Conservation (phyloP, 805 yeast species). For the Candida alai region DNA sequence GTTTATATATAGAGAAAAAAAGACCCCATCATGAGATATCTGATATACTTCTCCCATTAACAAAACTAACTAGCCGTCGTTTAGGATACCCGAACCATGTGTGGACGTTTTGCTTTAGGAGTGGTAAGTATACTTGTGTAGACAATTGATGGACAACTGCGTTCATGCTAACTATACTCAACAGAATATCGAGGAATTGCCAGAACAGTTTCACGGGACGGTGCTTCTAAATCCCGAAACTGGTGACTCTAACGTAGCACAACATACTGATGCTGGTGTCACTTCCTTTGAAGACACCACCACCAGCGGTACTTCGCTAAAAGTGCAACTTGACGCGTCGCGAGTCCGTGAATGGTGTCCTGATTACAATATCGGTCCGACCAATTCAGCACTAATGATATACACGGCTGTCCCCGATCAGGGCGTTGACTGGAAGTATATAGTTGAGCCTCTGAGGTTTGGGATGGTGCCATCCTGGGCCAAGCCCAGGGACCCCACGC, state of each 20-base stretch:
- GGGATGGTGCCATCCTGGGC: constrained; percentile 74
- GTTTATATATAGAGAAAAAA: too few relatives aligned
- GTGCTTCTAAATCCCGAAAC: constrained; percentile 13
- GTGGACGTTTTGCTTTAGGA: constrained; percentile 58
- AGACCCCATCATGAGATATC: too few relatives aligned
- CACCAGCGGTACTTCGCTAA: not conserved
- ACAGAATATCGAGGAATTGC: constrained; percentile 24
- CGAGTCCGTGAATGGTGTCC: constrained; percentile 14
- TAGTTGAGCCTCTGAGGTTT: constrained; percentile 64
- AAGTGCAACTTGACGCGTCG: constrained; percentile 4
- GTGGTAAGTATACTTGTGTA: constrained; percentile 27
- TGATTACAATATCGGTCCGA: constrained; percentile 63
- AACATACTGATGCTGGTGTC: constrained; percentile 12
- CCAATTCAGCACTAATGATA: constrained; percentile 44
- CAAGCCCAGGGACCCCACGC: constrained; percentile 36
- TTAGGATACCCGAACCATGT: too few relatives aligned
- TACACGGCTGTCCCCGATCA: constrained; percentile 13
- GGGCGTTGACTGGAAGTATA: constrained; percentile 14
- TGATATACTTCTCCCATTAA: too few relatives aligned
- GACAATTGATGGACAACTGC: not conserved
- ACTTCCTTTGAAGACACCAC: constrained; percentile 3
- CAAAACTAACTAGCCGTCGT: too few relatives aligned
- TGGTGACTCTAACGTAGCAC: constrained; percentile 13
- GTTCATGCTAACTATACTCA: constrained; percentile 1
- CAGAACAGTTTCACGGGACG: constrained; percentile 22